Evolutionary conservation across 176 grass and related monocot species (phyloP).

Genomic region (Oryza nivara): DNA sequence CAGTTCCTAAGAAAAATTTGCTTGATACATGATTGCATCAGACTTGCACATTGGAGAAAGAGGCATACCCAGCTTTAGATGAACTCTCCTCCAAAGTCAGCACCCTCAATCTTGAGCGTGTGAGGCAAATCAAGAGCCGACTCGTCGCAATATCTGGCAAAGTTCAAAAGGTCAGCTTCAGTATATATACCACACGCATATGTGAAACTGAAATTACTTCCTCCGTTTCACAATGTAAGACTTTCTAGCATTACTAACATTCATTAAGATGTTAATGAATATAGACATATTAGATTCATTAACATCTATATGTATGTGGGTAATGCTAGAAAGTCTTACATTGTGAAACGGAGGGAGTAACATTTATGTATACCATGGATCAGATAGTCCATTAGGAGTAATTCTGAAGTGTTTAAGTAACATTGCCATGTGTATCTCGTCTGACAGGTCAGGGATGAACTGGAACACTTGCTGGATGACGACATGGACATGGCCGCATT

Average conservation of each 20-base stretch:
- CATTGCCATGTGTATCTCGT: neutral
- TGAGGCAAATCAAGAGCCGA: constrained; percentile 73
- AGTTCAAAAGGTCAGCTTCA: constrained; percentile 57
- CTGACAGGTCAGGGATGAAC: constrained; percentile 73
- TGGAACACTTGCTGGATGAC: constrained; percentile 75
- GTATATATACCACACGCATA: neutral
- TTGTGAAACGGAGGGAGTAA: too few relatives aligned
- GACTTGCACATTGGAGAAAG: constrained; percentile 59
- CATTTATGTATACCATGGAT: too few relatives aligned
- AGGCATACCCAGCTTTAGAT: constrained; percentile 74
- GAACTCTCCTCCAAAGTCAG: constrained; percentile 76
- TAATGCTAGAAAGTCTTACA: too few relatives aligned
- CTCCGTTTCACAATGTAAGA: too few relatives aligned
- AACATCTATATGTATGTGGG: too few relatives aligned
- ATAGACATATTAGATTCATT: too few relatives aligned
- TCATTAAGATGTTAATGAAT: too few relatives aligned
- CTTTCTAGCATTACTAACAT: too few relatives aligned
- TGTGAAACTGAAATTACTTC: too few relatives aligned
- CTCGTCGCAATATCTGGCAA: constrained; percentile 58
- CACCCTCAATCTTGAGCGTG: constrained; percentile 71
- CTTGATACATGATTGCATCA: constrained; percentile 29
- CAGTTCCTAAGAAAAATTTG: neutral
- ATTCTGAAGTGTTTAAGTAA: neutral
- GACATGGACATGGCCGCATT: constrained; percentile 70
- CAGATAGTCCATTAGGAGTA: neutral